These are phyloP conservation scores for Rhexocercosporidium sp. DNA, from an alignment of 2,329 filamentous ascomycete genomes.

Conservation along the genomic window DNA sequence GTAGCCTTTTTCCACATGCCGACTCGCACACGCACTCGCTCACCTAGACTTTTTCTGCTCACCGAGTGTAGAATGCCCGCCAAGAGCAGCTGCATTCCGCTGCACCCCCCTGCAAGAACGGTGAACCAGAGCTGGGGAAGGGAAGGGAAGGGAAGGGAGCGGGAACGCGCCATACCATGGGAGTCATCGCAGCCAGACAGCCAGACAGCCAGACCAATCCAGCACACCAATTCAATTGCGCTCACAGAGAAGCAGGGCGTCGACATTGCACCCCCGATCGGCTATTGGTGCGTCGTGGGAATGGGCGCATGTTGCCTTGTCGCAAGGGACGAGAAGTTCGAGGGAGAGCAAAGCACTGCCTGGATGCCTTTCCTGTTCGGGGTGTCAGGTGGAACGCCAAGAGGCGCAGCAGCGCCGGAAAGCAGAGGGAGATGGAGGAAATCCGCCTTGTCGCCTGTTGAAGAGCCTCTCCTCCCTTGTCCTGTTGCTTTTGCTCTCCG, in stretches of 20 bases:
- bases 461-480: slow-evolving; percentile 25
- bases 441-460: slow-evolving; percentile 23
- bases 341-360: slow-evolving; percentile 24
- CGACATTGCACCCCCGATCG: slow-evolving; percentile 12
- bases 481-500: not conserved
- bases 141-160: not conserved
- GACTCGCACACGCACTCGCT: not conserved
- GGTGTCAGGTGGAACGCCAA: slow-evolving; percentile 12
- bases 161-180: slow-evolving; percentile 20
- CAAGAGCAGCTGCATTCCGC: slow-evolving; percentile 1
- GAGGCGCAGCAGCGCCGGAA: slow-evolving; percentile 19
- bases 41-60: slow-evolving; percentile 7
- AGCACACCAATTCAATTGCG: slow-evolving; percentile 18
- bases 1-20: slow-evolving; percentile 6
- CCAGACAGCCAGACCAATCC: not conserved
- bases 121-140: not conserved
- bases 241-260: not conserved
- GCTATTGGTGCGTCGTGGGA: slow-evolving; percentile 16
- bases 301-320: slow-evolving; percentile 12
- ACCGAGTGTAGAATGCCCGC: slow-evolving; percentile 19
- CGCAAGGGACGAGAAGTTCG: not conserved
- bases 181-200: slow-evolving; percentile 23
- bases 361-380: slow-evolving; percentile 17
- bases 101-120: too few relatives aligned
- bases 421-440: not conserved